Evolutionary conservation across 2,329 filamentous ascomycete genomes (phyloP).

Genomic region (Cadophora malorum): DNA sequence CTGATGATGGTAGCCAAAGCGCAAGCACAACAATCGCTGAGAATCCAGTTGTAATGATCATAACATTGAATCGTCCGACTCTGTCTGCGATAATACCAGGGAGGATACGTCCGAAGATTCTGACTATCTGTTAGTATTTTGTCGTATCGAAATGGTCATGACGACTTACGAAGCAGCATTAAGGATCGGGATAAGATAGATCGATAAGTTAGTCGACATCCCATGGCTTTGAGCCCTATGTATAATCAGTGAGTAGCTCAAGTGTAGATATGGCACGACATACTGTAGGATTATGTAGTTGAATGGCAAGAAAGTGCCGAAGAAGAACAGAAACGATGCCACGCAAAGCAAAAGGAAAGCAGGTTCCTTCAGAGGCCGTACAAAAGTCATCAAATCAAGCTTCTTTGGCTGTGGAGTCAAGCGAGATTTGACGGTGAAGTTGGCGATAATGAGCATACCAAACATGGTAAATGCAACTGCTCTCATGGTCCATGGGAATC

Average conservation of each 20-base stretch:
- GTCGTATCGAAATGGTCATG: not conserved
- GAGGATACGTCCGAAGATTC: slow-evolving; percentile 61
- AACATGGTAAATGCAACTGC: slow-evolving; percentile 63
- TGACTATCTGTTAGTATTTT: slow-evolving; percentile 34
- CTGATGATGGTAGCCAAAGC: slow-evolving; percentile 58
- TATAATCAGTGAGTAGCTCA: slow-evolving; percentile 33
- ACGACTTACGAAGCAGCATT: slow-evolving; percentile 53
- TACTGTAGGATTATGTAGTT: slow-evolving; percentile 51
- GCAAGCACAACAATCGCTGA: slow-evolving; percentile 56
- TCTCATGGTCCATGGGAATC: slow-evolving; percentile 64
- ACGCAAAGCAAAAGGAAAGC: slow-evolving; percentile 48
- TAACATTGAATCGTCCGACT: slow-evolving; percentile 59
- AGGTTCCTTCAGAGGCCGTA: slow-evolving; percentile 48
- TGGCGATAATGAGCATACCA: slow-evolving; percentile 57
- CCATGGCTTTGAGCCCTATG: slow-evolving; percentile 52
- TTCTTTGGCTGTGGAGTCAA: slow-evolving; percentile 50
- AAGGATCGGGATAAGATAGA: slow-evolving; percentile 60
- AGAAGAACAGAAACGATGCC: slow-evolving; percentile 54
- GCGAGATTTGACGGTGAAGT: slow-evolving; percentile 58
- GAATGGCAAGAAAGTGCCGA: slow-evolving; percentile 61
- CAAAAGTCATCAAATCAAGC: slow-evolving; percentile 46
- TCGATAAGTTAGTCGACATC: slow-evolving; percentile 54
- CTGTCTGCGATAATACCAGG: slow-evolving; percentile 61
- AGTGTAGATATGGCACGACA: slow-evolving; percentile 22
- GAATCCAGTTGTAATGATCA: slow-evolving; percentile 55